phyloP scores from a whole-genome alignment of 345 rosid species.

The Dipteronia sinensis region DNA sequence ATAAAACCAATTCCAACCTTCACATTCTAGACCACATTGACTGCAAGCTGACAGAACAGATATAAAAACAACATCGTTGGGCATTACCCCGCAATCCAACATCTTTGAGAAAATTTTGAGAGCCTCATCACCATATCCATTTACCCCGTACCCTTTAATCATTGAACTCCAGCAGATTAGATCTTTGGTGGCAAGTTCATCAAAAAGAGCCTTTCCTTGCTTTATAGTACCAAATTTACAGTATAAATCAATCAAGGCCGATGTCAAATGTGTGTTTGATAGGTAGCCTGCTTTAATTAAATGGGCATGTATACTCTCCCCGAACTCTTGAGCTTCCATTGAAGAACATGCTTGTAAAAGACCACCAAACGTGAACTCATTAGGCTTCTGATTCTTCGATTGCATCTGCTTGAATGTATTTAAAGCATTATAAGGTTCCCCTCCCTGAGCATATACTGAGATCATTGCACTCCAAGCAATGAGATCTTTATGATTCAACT shows the following conservation, averaged over 20 bases:
- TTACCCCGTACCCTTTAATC: slow-evolving; percentile 35
- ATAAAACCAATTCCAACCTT: slow-evolving; percentile 34
- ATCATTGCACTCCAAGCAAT: slow-evolving; percentile 41
- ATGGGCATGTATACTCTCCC: slow-evolving; percentile 26
- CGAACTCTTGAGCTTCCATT: slow-evolving; percentile 31
- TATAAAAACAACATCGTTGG: slow-evolving; percentile 37
- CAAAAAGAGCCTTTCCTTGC: slow-evolving; percentile 27
- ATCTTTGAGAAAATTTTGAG: slow-evolving; percentile 30
- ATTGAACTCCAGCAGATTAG: slow-evolving; percentile 40
- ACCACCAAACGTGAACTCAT: slow-evolving; percentile 33
- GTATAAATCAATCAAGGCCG: slow-evolving; percentile 38
- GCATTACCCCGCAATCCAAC: slow-evolving; percentile 27
- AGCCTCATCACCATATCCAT: slow-evolving; percentile 43
- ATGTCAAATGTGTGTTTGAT: slow-evolving; percentile 28
- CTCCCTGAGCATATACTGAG: slow-evolving; percentile 21
- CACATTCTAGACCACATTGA: slow-evolving; percentile 35
- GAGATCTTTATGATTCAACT: slow-evolving; percentile 27
- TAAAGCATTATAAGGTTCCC: slow-evolving; percentile 27
- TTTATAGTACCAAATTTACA: slow-evolving; percentile 34
- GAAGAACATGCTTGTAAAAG: slow-evolving; percentile 33
- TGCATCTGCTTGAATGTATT: slow-evolving; percentile 33
- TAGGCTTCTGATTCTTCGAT: slow-evolving; percentile 26
- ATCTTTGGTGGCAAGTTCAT: slow-evolving; percentile 31
- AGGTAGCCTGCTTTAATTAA: slow-evolving; percentile 8
- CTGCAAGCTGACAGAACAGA: slow-evolving; percentile 44